These are phyloP conservation scores for Arthrobotrys sphaeroides DNA, from an alignment of 2,329 filamentous ascomycete species.

Conservation along the genomic window DNA sequence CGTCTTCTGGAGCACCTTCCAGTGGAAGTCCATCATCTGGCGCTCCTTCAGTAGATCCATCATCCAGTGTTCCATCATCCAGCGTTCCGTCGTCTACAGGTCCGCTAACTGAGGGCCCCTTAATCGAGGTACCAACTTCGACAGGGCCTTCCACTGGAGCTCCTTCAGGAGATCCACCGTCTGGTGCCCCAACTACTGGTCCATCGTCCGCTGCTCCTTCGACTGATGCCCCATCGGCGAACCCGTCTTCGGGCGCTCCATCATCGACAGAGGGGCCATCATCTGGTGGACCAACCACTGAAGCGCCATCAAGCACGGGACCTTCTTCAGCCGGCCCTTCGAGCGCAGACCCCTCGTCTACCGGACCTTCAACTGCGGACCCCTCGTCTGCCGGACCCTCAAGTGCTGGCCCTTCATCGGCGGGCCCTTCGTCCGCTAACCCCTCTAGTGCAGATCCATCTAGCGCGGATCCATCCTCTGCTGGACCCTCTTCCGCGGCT, in stretches of 20 bases:
- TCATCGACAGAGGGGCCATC: no score
- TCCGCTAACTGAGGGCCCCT: background rate
- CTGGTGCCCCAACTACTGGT: no score
- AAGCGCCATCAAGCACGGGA: background rate
- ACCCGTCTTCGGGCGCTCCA: conserved; percentile 14
- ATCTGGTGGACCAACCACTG: background rate
- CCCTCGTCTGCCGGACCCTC: background rate
- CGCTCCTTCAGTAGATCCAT: background rate
- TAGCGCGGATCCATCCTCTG: background rate
- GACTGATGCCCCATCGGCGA: background rate
- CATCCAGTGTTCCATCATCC: background rate
- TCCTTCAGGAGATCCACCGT: background rate
- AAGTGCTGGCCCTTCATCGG: background rate
- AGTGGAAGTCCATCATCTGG: background rate
- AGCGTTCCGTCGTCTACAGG: background rate
- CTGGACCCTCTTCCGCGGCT: background rate
- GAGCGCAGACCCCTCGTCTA: background rate
- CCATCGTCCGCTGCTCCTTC: background rate
- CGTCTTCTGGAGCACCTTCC: conserved; percentile 8
- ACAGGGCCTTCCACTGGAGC: background rate
- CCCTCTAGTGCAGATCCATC: conserved; percentile 1
- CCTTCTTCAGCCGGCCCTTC: no score
- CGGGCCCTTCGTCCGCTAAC: background rate
- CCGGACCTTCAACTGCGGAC: background rate
- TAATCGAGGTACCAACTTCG: background rate